phyloP scores from a whole-genome alignment of 257 asterid genomes.

The Salvia hispanica region DNA sequence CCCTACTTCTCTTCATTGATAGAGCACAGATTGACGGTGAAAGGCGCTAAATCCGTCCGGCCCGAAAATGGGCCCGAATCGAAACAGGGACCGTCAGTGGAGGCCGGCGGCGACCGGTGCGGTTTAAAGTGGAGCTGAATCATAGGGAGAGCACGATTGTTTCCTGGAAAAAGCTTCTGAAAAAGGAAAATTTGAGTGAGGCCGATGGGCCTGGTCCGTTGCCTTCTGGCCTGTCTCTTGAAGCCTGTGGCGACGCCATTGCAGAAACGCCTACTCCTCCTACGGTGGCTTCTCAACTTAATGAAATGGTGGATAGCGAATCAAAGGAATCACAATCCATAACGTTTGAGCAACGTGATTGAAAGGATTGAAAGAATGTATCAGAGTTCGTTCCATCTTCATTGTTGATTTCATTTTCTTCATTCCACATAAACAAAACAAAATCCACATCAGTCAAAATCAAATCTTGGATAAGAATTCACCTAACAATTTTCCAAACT shows the following conservation, averaged over 20 bases:
- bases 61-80: slow-evolving; percentile 41
- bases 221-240: slow-evolving; percentile 28
- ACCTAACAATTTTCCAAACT: no score
- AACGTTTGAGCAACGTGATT: slow-evolving; percentile 78
- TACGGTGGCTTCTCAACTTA: slow-evolving; percentile 34
- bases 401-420: no score
- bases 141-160: slow-evolving; percentile 88
- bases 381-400: no score
- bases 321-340: slow-evolving; percentile 45
- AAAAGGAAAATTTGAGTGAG: slow-evolving; percentile 49
- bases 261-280: slow-evolving; percentile 36
- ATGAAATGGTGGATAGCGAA: slow-evolving; percentile 44
- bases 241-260: slow-evolving; percentile 26
- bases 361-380: slow-evolving; percentile 84
- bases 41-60: slow-evolving; percentile 37
- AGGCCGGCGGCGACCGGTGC: slow-evolving; percentile 61
- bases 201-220: slow-evolving; percentile 37
- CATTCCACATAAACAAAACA: no score
- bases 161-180: slow-evolving; percentile 88
- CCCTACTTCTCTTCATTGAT: slow-evolving; percentile 18
- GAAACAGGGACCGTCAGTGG: slow-evolving; percentile 44
- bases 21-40: slow-evolving; percentile 34
- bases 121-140: slow-evolving; percentile 70
- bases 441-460: no score
- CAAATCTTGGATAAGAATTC: no score